Evolutionary conservation across 1,284 basidiomycete genomes (phyloP).

Genomic region (Sporisorium graminicola): DNA sequence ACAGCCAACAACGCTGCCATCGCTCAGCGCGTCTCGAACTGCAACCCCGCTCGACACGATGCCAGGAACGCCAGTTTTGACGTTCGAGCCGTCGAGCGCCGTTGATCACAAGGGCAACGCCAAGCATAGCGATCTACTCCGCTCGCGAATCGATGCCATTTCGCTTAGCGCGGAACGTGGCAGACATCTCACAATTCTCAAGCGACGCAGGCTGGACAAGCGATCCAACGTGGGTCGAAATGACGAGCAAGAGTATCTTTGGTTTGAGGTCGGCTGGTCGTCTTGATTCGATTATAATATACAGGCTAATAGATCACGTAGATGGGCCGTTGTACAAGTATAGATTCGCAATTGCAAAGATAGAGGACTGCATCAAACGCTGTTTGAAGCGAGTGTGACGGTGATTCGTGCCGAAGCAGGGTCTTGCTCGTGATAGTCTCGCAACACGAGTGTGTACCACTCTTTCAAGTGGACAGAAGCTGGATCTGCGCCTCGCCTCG

Average conservation of each 20-base stretch:
- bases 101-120: constrained; percentile 4
- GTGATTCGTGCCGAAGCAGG: background rate
- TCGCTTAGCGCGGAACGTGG: background rate
- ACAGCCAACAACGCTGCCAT: constrained; percentile 12
- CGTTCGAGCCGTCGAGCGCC: background rate
- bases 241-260: constrained; percentile 52
- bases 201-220: constrained; percentile 38
- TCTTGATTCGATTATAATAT: no score
- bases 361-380: background rate
- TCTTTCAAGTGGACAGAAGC: no score
- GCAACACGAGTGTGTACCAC: no score
- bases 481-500: background rate
- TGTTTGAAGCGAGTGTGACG: background rate
- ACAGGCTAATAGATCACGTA: background rate
- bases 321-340: background rate
- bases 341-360: background rate
- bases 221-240: constrained; percentile 31
- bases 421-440: background rate
- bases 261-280: constrained; percentile 49
- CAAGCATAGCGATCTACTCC: constrained; percentile 29
- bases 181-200: constrained; percentile 24
- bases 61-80: constrained; percentile 36
- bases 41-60: constrained; percentile 34
- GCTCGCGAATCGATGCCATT: constrained; percentile 30
- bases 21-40: constrained; percentile 23